Evolutionary conservation across 1,284 basidiomycete species (phyloP), one percentile per base, ranked within the genome.

Genomic region (Cystobasidium pallidum): DNA sequence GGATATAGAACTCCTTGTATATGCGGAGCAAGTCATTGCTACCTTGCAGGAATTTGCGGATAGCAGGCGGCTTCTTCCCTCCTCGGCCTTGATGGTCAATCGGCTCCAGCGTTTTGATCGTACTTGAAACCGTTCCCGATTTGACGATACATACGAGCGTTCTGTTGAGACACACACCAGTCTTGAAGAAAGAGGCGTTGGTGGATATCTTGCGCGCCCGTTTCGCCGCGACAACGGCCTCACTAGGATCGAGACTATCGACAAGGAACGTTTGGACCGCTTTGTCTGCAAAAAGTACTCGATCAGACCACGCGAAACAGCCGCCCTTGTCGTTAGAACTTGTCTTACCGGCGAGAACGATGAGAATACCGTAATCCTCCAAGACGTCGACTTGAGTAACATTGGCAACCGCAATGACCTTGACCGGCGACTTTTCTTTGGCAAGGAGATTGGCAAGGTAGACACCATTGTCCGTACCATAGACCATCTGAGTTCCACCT

Each of bases 141-240:
- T 99, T 99, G 81, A 99, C 95, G 54, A 99, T 91, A 79, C 96
- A 99, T 34, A 99, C 93, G 6, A 99, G 86, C n/a, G 92, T 93
- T 74, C 91, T 88, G 17, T 92, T 92, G 28, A 99, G 85, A 81
- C 95, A 99, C 59, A 90, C 86, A 0, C 96, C 96, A 10, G 91
- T 90, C 81, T 97, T 97, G 88, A 99, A 99, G 83, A 99, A 99
- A 3, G 91, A 91, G 0, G 94, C 98, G 81, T 98, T 94, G 0
- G 92, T 91, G 0, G 94, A 92, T 78, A 99, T 94, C 70, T 94
- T 88, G 80, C 97, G 94, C 8, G 93, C 94, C 6, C 94, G 89
- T 81, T 94, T 96, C 71, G 97, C 83, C 1, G 93, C 94, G 15
- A 91, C 89, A 80, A 89, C 86, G 0, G 96, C 93, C 78, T 99